A percentile compares a stretch with the other conserved stretches of the same genome.
phyloP scores from a whole-genome alignment of 306 rosid species.

The Hippophae gyantsensis region DNA sequence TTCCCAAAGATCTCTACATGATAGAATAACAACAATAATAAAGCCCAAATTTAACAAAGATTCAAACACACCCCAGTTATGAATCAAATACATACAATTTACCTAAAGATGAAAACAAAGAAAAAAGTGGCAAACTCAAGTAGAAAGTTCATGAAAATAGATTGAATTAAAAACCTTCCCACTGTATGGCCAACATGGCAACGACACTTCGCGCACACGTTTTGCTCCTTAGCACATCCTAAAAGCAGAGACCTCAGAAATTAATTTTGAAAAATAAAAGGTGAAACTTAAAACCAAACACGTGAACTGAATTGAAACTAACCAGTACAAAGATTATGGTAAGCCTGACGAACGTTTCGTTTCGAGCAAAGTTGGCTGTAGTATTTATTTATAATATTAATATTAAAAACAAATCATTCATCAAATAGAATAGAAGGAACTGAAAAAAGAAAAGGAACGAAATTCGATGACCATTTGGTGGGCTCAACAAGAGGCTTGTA shows the following conservation, averaged over 20 bases:
- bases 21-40: neutral
- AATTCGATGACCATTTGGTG: conserved; percentile 49
- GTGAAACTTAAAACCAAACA: neutral
- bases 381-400: neutral
- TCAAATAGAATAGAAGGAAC: neutral
- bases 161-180: conserved; percentile 53
- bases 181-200: conserved; percentile 42
- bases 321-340: conserved; percentile 73
- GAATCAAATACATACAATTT: neutral
- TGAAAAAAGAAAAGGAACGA: neutral
- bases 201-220: conserved; percentile 81
- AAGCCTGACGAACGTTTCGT: conserved; percentile 83
- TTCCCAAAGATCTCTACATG: conserved; percentile 55
- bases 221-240: conserved; percentile 92
- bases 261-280: conserved; percentile 2
- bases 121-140: too few relatives aligned
- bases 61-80: neutral
- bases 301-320: conserved; percentile 10
- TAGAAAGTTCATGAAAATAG: neutral
- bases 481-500: conserved; percentile 77
- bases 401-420: neutral
- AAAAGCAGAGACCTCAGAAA: conserved; percentile 14
- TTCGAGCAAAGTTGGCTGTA: conserved; percentile 76
- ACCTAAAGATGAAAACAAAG: too few relatives aligned
- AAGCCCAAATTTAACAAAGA: neutral